Evolutionary conservation across 148 eudicot species (phyloP).

Genomic region (Chenopodium quinoa): DNA sequence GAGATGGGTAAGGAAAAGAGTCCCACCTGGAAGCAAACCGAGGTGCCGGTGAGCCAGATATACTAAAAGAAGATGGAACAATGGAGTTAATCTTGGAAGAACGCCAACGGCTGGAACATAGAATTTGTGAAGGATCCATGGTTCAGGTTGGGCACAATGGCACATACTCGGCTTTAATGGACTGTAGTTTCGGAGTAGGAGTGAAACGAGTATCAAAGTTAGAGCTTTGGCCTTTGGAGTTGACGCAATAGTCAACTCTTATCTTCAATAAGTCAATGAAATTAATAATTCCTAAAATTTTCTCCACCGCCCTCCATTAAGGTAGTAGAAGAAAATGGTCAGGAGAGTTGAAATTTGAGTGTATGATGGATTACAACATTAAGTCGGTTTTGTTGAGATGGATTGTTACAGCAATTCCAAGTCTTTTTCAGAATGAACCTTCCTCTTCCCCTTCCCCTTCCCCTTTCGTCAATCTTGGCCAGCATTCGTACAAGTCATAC

Average conservation of each 20-base stretch:
- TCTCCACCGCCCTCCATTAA: not conserved
- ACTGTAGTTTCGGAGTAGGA: not conserved
- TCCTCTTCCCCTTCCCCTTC: not conserved
- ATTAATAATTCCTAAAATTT: not conserved
- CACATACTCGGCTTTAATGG: too few relatives aligned
- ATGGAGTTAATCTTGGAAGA: not conserved
- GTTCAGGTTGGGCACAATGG: not conserved
- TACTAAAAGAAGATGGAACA: not conserved
- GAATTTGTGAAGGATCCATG: not conserved
- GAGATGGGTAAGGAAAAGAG: not conserved
- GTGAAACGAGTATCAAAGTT: not conserved
- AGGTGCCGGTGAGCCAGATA: not conserved
- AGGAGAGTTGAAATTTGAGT: not conserved
- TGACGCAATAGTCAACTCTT: not conserved
- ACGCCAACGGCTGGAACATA: not conserved
- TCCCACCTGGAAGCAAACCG: constrained; percentile 16
- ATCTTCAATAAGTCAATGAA: not conserved
- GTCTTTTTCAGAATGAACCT: not conserved
- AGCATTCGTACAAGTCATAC: not conserved
- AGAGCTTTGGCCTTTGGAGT: not conserved
- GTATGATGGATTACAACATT: not conserved
- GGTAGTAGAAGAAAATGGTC: not conserved
- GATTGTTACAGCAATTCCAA: not conserved
- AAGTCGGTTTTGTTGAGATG: not conserved
- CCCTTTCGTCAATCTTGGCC: not conserved